A percentile compares a stretch with the other conserved stretches of the same genome.
phyloP scores from a whole-genome alignment of 768 basidiomycete species.

The Heimioporus sp. region DNA sequence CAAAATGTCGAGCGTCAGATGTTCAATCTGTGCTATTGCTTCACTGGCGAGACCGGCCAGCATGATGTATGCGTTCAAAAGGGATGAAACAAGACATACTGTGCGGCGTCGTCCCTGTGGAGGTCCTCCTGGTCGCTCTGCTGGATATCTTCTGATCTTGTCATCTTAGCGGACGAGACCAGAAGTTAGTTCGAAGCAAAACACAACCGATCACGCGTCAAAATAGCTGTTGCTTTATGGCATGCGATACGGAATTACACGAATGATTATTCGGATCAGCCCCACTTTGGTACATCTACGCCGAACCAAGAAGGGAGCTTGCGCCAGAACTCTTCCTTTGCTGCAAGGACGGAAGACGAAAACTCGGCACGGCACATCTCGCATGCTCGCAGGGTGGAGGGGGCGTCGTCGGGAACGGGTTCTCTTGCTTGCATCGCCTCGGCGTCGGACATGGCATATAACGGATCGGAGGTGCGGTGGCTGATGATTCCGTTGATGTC shows the following conservation, averaged over 20 bases:
- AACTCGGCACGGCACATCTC: constrained; percentile 65
- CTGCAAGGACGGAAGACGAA: constrained; percentile 53
- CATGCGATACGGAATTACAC: constrained; percentile 13
- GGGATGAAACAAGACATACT: constrained; percentile 3
- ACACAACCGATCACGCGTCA: not conserved
- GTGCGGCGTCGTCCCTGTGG: not conserved
- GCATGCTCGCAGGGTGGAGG: constrained; percentile 53
- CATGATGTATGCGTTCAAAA: not conserved
- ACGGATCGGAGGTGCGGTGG: constrained; percentile 65
- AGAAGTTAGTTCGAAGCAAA: too few species aligned
- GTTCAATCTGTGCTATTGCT: constrained; percentile 28
- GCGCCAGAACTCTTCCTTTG: constrained; percentile 64
- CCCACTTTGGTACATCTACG: constrained; percentile 44
- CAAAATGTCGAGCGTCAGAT: constrained; percentile 28
- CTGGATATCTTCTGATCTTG: not conserved
- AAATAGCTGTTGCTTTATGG: not conserved
- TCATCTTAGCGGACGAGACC: not conserved
- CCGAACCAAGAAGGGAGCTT: constrained; percentile 66
- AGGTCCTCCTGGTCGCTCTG: constrained; percentile 13
- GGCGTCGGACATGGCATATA: constrained; percentile 68
- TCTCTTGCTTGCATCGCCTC: constrained; percentile 63
- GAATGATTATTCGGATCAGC: constrained; percentile 11
- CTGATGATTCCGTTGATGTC: constrained; percentile 69
- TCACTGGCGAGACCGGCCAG: constrained; percentile 15
- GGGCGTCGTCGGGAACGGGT: constrained; percentile 41